Evolutionary conservation across 495 filamentous ascomycete species (phyloP), one percentile per base, ranked within the genome.

Genomic region (Neurospora tetrasperma): DNA sequence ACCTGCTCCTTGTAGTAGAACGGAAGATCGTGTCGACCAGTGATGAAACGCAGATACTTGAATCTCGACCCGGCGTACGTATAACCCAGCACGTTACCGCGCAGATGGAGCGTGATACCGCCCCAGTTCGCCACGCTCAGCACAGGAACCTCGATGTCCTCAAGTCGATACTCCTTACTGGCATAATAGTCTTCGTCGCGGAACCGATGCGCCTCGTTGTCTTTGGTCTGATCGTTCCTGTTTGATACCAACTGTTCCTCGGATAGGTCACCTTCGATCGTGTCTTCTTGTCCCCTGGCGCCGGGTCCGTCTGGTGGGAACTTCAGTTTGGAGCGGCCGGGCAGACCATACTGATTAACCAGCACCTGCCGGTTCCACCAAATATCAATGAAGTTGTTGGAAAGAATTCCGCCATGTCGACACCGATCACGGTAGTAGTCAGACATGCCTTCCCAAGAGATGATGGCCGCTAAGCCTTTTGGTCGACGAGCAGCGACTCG

Each of bases 401-500:
- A 89, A 39, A 90, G 78, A 54, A 92, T 91, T 2, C 90, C 90
- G 4, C 90, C 90, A 72, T 91, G 90, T 5, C 88, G 82, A 77
- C 86, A 89, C 3, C 87, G 82, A 72, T 90, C 89, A 0, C 88
- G 85, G 75, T 90, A 91, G 71, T 89, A 90, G 73, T 91, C 89
- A 1, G 85, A 87, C 87, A 90, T 89, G n/a, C 89, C 89, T 75
- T 91, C 89, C 89, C 89, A 91, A 0, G 89, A 89, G 12, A 90
- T 83, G 14, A 90, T 90, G 48, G 84, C 85, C 0, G 86, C 79
- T 27, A 91, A 74, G 5, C 88, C 89, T 78, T 86, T 88, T 0
- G 89, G 89, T 43, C 84, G 80, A 8, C 88, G 82, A 12, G 89
- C 89, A 0, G 88, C 88, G 0, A 90, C 89, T 1, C 88, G 83